Evolutionary conservation across 257 asterid species (phyloP), one percentile per base, ranked within the genome.

Genomic region (Forsythia suspensa): DNA sequence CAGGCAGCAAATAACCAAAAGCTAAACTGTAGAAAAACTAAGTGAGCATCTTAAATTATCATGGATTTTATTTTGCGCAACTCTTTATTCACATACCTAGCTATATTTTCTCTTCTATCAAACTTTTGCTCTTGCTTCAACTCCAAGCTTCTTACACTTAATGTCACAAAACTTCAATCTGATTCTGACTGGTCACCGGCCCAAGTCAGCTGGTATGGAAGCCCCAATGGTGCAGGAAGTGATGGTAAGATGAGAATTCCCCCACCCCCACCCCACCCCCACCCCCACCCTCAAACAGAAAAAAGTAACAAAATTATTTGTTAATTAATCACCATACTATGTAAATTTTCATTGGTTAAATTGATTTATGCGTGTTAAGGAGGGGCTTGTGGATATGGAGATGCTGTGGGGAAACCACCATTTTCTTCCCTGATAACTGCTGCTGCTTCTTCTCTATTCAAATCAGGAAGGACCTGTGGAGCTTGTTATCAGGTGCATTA

Each of bases 351-450:
- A 13, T 12, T 48, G 3, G 7, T 6, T 41, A 41, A 6, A 6
- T 41, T 41, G 10, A 41, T 41, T 43, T 43, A 7, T 4, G 13
- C 42, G 41, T n/a, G 41, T 48, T 37, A 43, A 42, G 89, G 89
- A 76, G 89, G 87, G 77, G 87, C 83, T 52, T 86, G 90, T 59
- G 89, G 87, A 41, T 87, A 71, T 72, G 79, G 70, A 59, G 11
- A 16, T 5, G 52, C n/a, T 76, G 85, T 87, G 8, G 65, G 16
- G 15, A 15, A 61, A 2, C 75, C 82, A 75, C 88, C 88, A 18
- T 77, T 65, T 29, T 74, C 77, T 55, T 63, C 72, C 21, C 38
- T 80, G 72, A 43, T 80, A 57, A 66, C 86, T 8, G 88, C 86
- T 75, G 88, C 86, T 68, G 80, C 81, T 70, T 78, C 76, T 37